Evolutionary conservation across 169 alveolate genomes (phyloP), one percentile per base, ranked within the genome.

Genomic region (Cryptosporidium meleagridis): DNA sequence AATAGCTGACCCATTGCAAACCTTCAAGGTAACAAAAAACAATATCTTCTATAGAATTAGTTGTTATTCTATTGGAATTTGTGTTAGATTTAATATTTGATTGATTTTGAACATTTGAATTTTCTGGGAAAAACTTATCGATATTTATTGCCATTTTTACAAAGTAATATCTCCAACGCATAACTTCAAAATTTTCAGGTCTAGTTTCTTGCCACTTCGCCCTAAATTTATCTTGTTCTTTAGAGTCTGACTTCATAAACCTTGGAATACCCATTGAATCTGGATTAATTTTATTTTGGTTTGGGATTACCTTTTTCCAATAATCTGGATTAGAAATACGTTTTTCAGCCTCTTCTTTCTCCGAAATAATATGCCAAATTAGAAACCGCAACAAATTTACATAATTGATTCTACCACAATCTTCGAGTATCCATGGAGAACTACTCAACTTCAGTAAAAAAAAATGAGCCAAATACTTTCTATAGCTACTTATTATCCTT

Each of bases 1-100:
- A 98, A 61, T 94, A 93, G 91, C 96, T 93, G 12, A 96, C 98
- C 99, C 99, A 98, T 89, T 96, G 97, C n/a, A 98, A 87, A 31
- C 99, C 99, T 93, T 96, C 98, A 6, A 97, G 89, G 85, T 97
- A 98, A 44, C 95, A 92, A 29, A 94, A 87, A 75, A 95, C 98
- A 62, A 97, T 95, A 26, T 94, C 92, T 65, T 91, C 93, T 37
- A 94, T 84, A 53, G 95, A 87, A 69, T 92, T 89, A 5, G 93
- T 16, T 18, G n/a, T 53, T n/a, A 72, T n/a, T 9, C 23, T 37
- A 14, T 84, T 86, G 1, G 65, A 67, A 18, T 86, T 68, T 37
- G 39, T 62, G 29, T 85, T 69, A 62, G 61, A 65, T 44, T 71
- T 69, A 10, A 69, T 1, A 33, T 91, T 41, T 12, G 16, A 92